These are phyloP conservation scores for Septoria linicola DNA, from an alignment of 2,329 filamentous ascomycete genomes.

Conservation along the genomic window DNA sequence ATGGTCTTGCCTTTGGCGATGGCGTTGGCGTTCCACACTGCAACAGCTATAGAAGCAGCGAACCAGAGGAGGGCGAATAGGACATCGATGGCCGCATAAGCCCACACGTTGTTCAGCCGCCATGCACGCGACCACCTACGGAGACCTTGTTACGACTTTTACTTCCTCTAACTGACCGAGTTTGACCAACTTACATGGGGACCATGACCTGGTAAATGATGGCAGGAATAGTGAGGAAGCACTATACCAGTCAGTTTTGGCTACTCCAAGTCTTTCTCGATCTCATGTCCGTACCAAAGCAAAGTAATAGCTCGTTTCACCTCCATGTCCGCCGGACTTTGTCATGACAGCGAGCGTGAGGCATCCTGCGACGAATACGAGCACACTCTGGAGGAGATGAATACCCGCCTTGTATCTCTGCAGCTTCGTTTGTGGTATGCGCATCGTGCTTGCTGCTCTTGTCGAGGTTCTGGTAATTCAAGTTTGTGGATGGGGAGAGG, in stretches of 20 bases:
- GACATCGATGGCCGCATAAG: conserved; percentile 56
- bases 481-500: background rate
- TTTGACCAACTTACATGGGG: too few relatives aligned
- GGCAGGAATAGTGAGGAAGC: conserved; percentile 59
- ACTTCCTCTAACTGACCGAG: too few relatives aligned
- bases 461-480: background rate
- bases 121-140: conserved; percentile 59
- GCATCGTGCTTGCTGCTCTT: conserved; percentile 36
- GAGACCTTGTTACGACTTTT: too few relatives aligned
- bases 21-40: conserved; percentile 56
- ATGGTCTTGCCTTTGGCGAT: conserved; percentile 51
- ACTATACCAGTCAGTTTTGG: conserved; percentile 43
- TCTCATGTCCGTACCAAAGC: conserved; percentile 49
- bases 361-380: conserved; percentile 59
- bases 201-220: conserved; percentile 61
- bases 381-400: conserved; percentile 54
- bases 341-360: conserved; percentile 60
- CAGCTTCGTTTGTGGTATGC: conserved; percentile 47
- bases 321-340: conserved; percentile 54
- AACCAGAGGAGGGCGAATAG: conserved; percentile 60
- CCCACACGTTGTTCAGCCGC: conserved; percentile 60
- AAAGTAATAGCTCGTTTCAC: conserved; percentile 58
- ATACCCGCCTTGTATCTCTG: conserved; percentile 57
- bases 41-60: conserved; percentile 56
- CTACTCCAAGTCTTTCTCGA: background rate